Evolutionary conservation across 352 stramenopile species (phyloP).

Genomic region (Globisporangium mamillatum): DNA sequence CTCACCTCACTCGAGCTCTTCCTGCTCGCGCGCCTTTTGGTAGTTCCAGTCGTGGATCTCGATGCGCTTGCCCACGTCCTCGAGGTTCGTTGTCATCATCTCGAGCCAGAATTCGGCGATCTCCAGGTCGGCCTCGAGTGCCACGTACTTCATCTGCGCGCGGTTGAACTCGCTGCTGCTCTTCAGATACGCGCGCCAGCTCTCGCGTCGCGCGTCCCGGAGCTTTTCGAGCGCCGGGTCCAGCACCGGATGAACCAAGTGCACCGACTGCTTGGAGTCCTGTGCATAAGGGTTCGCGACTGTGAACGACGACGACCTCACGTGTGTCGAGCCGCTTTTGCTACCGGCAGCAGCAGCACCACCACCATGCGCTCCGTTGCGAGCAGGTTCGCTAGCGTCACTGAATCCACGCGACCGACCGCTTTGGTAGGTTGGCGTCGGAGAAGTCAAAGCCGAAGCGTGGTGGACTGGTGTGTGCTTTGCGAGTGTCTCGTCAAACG

Average conservation of each 20-base stretch:
- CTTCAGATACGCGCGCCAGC: constrained; percentile 49
- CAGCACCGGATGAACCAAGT: not conserved
- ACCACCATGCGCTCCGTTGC: not conserved
- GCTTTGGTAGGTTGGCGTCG: not conserved
- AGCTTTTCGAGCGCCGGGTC: constrained; percentile 41
- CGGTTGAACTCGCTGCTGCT: constrained; percentile 53
- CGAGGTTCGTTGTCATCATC: constrained; percentile 55
- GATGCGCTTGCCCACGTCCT: constrained; percentile 73
- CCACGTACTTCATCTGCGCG: constrained; percentile 52
- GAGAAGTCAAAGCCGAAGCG: too few relatives aligned
- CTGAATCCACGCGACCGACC: not conserved
- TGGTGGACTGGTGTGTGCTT: not conserved
- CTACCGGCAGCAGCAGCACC: not conserved
- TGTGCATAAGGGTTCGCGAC: not conserved
- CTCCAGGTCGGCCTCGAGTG: constrained; percentile 48
- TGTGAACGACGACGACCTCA: not conserved
- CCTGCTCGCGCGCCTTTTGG: constrained; percentile 46
- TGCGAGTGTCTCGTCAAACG: not conserved
- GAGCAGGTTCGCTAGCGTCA: not conserved
- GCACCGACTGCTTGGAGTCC: not conserved
- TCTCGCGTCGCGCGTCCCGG: constrained; percentile 39
- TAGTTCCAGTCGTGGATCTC: constrained; percentile 81
- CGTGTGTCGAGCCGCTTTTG: not conserved
- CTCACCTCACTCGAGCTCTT: constrained; percentile 18
- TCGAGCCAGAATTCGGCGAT: constrained; percentile 71